A percentile compares a stretch with the other conserved stretches of the same genome.
Conservation (phyloP, 331 rosid species). For the Malus hybrid region DNA sequence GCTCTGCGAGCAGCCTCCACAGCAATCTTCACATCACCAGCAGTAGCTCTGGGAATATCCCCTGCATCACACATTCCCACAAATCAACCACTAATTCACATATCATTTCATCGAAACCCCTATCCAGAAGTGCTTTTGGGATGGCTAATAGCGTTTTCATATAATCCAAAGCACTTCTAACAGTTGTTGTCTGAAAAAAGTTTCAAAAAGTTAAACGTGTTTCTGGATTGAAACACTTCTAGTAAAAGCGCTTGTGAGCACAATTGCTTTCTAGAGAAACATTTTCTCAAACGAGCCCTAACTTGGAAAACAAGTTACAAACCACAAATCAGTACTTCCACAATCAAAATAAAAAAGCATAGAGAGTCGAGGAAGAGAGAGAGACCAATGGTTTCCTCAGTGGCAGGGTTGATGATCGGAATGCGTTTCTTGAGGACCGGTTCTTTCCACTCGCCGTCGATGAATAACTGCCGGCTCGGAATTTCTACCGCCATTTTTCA, state of each 20-base stretch:
- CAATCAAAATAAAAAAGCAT: too few relatives aligned
- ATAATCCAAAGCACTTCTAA: too few relatives aligned
- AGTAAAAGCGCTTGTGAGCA: too few relatives aligned
- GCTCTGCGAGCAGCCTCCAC: constrained; percentile 73
- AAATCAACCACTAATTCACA: background rate
- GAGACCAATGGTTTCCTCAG: constrained; percentile 52
- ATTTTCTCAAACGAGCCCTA: too few relatives aligned
- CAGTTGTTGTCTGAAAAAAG: too few relatives aligned
- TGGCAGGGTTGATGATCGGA: constrained; percentile 72
- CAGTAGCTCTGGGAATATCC: constrained; percentile 76
- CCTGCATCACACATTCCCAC: constrained; percentile 33
- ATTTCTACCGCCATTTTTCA: constrained; percentile 46
- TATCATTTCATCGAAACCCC: background rate
- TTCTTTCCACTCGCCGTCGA: constrained; percentile 66
- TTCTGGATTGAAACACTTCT: too few relatives aligned
- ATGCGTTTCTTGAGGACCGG: constrained; percentile 61
- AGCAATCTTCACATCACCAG: constrained; percentile 70
- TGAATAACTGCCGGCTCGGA: constrained; percentile 65
- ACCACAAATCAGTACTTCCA: too few relatives aligned
- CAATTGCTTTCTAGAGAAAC: too few relatives aligned
- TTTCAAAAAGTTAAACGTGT: too few relatives aligned
- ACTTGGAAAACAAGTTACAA: too few relatives aligned
- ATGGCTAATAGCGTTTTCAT: too few relatives aligned
- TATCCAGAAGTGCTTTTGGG: too few relatives aligned
- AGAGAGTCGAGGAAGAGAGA: background rate